A percentile compares a stretch with the other conserved stretches of the same genome.
Conservation (phyloP, 768 basidiomycete genomes). For the Coprinopsis cinerea region DNA sequence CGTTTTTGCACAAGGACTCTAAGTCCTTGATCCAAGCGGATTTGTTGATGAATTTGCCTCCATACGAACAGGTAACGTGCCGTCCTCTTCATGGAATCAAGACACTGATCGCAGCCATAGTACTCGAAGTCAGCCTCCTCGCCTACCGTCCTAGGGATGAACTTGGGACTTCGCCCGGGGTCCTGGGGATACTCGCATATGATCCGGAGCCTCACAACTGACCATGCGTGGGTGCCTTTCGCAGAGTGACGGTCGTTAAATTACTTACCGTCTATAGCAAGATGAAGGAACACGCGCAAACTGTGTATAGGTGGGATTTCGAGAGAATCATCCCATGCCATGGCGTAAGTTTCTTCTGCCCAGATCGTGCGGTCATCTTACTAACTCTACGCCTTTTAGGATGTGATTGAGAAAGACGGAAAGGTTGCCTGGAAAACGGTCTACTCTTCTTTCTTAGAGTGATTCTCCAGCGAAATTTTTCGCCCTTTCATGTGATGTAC, state of each 20-base stretch:
- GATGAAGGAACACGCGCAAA: conserved; percentile 60
- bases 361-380: conserved; percentile 3
- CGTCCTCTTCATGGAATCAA: neutral
- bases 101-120: conserved; percentile 16
- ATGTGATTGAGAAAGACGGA: conserved; percentile 58
- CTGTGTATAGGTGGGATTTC: conserved; percentile 69
- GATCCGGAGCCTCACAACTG: conserved; percentile 27
- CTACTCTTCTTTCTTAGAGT: conserved; percentile 26
- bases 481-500: no score
- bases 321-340: conserved; percentile 73
- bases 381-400: conserved; percentile 19
- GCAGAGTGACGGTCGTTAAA: neutral
- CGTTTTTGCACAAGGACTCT: conserved; percentile 69
- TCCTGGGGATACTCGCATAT: conserved; percentile 29
- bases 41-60: conserved; percentile 76
- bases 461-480: no score
- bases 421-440: conserved; percentile 49
- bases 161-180: conserved; percentile 28
- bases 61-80: conserved; percentile 57
- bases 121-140: conserved; percentile 34
- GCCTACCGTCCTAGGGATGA: conserved; percentile 20
- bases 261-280: conserved; percentile 21
- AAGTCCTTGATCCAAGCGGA: conserved; percentile 78
- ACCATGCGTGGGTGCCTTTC: conserved; percentile 26
- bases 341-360: conserved; percentile 26